Base-by-base conservation (phyloP, 306 rosid species). In the Quercus berberidifolia region DNA sequence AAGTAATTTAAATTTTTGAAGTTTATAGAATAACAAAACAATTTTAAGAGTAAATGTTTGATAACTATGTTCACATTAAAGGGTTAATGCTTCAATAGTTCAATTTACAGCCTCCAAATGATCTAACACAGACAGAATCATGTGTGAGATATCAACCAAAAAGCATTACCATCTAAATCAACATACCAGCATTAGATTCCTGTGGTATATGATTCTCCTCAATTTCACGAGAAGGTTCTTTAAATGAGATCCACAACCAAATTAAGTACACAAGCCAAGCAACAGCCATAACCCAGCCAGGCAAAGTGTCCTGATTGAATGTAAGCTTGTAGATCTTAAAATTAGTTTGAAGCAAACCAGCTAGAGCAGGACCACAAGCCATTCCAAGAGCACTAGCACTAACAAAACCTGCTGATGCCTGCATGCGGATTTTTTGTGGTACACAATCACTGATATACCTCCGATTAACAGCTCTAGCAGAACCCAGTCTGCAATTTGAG, bases 361-460 rank as follows among this genome's bases (percentile, higher is more conserved):
- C 99, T 63, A 96, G 84, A 63, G 98, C 99, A 77, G 99, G 99
- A 84, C 99, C 99, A 78, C 97, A 90, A 78, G 99, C 99, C 99
- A 96, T 96, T 85, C 99, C 99, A 54, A 96, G 97, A 79, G 99
- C 99, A 63, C 99, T 96, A 19, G 98, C 98, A 84, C 99, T 96
- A 54, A 96, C 99, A 84, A 96, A 96, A 77, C 91, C 99, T 4
- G 99, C 99, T 20, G 99, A 96, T 74, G 99, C 99, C 84, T 93
- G 94, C 98, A 96, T 93, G 63, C 99, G 98, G 72, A 77, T 72
- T 88, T 78, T 91, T 62, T 87, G 83, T 3, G 99, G 99, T 55
- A 96, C 99, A 65, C 99, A 96, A 60, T 96, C 99, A 83, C 98
- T 96, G 25, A 96, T 96, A 76, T 96, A 96, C 60, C 99, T 97